These are phyloP conservation scores for Gnomoniopsis smithogilvyi DNA, from an alignment of 2,329 filamentous ascomycete species.

Conservation along the genomic window DNA sequence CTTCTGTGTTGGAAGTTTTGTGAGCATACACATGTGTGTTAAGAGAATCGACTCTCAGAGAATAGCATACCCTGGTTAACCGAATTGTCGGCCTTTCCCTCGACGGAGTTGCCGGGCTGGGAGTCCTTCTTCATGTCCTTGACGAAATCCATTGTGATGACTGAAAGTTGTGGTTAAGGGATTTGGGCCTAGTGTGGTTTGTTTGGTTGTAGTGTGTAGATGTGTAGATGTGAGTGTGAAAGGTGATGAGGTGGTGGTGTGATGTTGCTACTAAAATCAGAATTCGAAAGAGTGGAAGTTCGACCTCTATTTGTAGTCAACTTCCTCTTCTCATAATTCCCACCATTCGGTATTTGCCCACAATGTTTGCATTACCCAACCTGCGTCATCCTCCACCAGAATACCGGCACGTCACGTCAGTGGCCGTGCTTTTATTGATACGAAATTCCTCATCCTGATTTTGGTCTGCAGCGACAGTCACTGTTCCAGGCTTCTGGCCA, in stretches of 20 bases:
- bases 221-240: background rate
- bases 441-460: background rate
- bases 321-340: background rate
- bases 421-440: background rate
- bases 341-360: too few species aligned
- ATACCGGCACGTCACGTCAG: background rate
- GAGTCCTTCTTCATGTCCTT: slow-evolving; percentile 19
- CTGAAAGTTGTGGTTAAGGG: background rate
- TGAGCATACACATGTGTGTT: background rate
- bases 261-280: background rate
- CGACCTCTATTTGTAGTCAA: background rate
- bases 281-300: background rate
- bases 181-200: background rate
- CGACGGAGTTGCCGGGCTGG: slow-evolving; percentile 20
- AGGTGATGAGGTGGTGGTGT: background rate
- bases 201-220: background rate
- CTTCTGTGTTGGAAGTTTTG: slow-evolving; percentile 6
- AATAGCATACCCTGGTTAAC: slow-evolving; percentile 17
- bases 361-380: background rate
- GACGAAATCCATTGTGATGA: slow-evolving; percentile 10
- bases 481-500: too few species aligned
- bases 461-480: too few species aligned
- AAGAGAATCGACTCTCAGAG: background rate
- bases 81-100: slow-evolving; percentile 18
- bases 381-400: background rate